A percentile compares a stretch with the other conserved stretches of the same genome.
These are phyloP conservation scores for Diospyros lotus DNA, from an alignment of 148 eudicot species.

Conservation along the genomic window DNA sequence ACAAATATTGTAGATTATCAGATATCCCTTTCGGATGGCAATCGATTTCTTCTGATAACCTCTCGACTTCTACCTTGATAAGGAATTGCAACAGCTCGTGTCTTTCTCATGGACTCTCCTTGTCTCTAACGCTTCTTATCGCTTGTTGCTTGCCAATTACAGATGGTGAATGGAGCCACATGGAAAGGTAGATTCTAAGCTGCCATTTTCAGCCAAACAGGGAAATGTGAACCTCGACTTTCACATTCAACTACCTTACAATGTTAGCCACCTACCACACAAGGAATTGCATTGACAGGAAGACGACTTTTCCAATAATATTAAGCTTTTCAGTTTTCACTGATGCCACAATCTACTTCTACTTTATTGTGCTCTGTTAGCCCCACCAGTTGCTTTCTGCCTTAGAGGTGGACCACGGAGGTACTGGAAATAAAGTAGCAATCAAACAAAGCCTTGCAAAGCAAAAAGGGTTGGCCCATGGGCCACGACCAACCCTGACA, in stretches of 20 bases:
- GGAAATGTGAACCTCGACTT: background rate
- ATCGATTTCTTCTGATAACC: too few species aligned
- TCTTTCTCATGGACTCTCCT: background rate
- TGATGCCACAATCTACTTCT: background rate
- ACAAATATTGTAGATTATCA: too few species aligned
- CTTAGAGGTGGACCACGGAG: background rate
- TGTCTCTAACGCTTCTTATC: background rate
- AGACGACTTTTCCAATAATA: background rate
- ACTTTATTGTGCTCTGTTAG: background rate
- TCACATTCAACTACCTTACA: conserved; percentile 9
- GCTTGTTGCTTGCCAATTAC: too few species aligned
- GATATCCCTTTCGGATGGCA: too few species aligned
- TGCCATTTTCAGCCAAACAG: background rate
- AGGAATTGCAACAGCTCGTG: background rate
- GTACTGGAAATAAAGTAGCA: background rate
- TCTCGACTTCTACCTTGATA: background rate
- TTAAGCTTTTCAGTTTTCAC: background rate
- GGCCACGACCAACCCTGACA: background rate
- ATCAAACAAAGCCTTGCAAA: background rate
- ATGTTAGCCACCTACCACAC: background rate
- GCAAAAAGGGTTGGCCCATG: too few species aligned
- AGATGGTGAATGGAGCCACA: too few species aligned
- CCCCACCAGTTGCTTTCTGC: too few species aligned
- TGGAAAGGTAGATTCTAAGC: too few species aligned
- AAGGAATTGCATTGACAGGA: background rate